These are phyloP conservation scores for Tulasnella sp. DNA, from an alignment of 768 basidiomycete genomes.

Conservation along the genomic window DNA sequence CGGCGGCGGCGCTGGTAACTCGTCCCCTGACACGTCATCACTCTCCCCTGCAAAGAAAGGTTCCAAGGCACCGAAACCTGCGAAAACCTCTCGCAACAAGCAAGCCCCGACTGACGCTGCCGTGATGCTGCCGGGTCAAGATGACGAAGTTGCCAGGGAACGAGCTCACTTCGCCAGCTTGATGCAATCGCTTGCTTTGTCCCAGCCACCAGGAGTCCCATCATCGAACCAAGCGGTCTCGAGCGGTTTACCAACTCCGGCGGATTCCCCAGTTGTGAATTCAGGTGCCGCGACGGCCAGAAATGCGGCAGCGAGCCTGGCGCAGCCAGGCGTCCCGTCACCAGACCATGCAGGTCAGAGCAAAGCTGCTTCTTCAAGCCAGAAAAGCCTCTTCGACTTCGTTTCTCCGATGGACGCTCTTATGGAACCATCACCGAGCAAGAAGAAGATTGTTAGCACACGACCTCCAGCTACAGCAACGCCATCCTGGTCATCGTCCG, in stretches of 20 bases:
- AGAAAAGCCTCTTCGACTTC: constrained; percentile 22
- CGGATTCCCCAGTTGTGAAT: constrained; percentile 15
- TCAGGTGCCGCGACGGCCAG: neutral
- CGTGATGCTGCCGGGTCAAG: neutral
- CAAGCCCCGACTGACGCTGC: neutral
- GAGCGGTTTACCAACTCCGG: constrained; percentile 16
- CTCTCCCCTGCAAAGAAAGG: constrained; percentile 8
- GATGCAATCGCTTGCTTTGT: constrained; percentile 8
- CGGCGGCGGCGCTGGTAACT: neutral
- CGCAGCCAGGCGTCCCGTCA: neutral
- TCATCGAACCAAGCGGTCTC: neutral
- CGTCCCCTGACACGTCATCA: constrained; percentile 9
- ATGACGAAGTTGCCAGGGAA: neutral
- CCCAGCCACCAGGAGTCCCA: neutral
- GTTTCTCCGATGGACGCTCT: constrained; percentile 22
- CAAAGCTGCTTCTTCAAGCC: neutral
- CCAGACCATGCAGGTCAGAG: neutral
- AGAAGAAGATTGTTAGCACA: neutral
- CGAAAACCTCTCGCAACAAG: neutral
- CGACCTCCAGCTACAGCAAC: neutral
- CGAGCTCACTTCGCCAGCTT: constrained; percentile 1
- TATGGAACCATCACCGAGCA: neutral
- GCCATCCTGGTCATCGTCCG: neutral
- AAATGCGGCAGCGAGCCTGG: neutral
- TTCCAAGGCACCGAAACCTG: neutral